These are phyloP conservation scores for Linderniella brevidens DNA, from an alignment of 257 asterid genomes.

Conservation along the genomic window DNA sequence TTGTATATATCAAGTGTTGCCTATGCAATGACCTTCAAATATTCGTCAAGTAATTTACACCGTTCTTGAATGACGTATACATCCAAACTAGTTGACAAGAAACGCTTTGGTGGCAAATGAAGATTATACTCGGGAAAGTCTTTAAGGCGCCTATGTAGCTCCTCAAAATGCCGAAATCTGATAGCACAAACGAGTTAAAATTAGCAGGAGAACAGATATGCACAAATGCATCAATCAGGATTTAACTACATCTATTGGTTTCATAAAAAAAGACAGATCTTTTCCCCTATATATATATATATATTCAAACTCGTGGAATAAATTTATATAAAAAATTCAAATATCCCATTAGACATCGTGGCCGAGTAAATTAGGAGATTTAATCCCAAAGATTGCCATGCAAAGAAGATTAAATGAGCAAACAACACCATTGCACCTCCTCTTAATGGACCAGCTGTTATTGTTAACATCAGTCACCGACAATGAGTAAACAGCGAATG, in stretches of 20 bases:
- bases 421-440: conserved; percentile 37
- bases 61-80: conserved; percentile 65
- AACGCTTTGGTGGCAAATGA: conserved; percentile 96
- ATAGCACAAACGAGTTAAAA: conserved; percentile 16
- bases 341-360: too few relatives aligned
- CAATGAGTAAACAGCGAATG: conserved; percentile 72
- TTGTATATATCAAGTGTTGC: too few relatives aligned
- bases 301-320: too few relatives aligned
- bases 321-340: too few relatives aligned
- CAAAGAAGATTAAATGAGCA: background rate
- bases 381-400: too few relatives aligned
- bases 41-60: conserved; percentile 75
- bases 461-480: conserved; percentile 66
- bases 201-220: background rate
- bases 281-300: too few relatives aligned
- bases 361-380: too few relatives aligned
- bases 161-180: conserved; percentile 94
- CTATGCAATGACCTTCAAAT: conserved; percentile 54
- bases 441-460: conserved; percentile 89
- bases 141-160: conserved; percentile 91
- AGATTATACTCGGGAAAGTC: conserved; percentile 80
- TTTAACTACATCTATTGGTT: too few relatives aligned
- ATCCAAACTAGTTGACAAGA: conserved; percentile 80
- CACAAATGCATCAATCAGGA: too few relatives aligned
- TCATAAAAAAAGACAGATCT: too few relatives aligned